phyloP scores from a whole-genome alignment of 257 asterid species.

The Mentha longifolia region DNA sequence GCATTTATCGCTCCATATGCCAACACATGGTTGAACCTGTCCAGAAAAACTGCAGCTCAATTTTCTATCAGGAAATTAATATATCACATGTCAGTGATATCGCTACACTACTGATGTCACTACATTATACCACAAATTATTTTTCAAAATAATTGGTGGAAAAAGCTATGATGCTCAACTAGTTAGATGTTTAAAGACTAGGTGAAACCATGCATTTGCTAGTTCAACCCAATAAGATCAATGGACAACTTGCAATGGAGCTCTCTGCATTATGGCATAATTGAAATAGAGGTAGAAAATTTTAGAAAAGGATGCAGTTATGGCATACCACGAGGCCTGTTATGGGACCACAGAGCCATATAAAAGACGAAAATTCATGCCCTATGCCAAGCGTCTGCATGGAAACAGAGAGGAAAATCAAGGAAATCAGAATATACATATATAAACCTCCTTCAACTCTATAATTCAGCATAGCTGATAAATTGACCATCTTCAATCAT shows the following conservation, averaged over 20 bases:
- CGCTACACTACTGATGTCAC: background rate
- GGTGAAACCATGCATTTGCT: conserved; percentile 15
- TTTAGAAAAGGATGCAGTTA: conserved; percentile 24
- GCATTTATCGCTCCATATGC: conserved; percentile 98
- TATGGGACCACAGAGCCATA: conserved; percentile 99
- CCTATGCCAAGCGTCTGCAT: conserved; percentile 98
- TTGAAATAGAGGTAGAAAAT: conserved; percentile 5
- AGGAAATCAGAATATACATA: conserved; percentile 19
- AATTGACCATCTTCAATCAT: conserved; percentile 19
- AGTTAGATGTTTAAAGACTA: conserved; percentile 1
- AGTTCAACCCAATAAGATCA: conserved; percentile 26
- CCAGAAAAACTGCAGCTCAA: conserved; percentile 28
- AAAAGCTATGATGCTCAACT: conserved; percentile 11
- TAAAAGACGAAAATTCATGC: conserved; percentile 95
- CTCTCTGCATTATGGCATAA: conserved; percentile 21
- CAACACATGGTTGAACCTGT: conserved; percentile 99
- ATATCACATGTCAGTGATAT: conserved; percentile 1
- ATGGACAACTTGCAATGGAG: conserved; percentile 22
- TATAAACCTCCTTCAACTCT: conserved; percentile 5
- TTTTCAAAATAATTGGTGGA: background rate
- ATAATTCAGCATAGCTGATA: background rate
- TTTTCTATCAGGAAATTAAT: conserved; percentile 6
- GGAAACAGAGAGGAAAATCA: conserved; percentile 37
- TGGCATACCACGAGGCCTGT: conserved; percentile 96
- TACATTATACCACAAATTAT: conserved; percentile 9